Conservation (phyloP, 805 yeast genomes). For the Nakazawaea siamensis region DNA sequence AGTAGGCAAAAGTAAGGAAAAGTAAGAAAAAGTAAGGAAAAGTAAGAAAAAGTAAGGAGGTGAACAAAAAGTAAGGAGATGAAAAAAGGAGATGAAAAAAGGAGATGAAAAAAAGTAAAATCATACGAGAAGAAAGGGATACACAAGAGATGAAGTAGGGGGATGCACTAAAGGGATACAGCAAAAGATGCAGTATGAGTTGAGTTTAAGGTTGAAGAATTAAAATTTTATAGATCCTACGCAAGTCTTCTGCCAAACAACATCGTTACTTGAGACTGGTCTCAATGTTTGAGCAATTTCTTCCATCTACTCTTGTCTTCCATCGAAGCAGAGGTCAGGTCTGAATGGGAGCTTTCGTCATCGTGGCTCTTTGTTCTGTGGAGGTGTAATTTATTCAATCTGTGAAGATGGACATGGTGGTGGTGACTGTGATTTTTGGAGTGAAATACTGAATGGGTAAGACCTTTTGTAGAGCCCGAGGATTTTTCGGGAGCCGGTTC, state of each 20-base stretch:
- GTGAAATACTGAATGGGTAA: neutral
- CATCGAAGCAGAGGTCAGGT: neutral
- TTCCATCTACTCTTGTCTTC: neutral
- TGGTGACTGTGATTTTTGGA: neutral
- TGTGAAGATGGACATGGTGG: neutral
- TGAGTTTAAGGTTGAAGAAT: too few species aligned
- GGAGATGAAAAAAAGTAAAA: neutral
- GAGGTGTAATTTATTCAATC: too few species aligned
- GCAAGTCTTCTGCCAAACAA: too few species aligned
- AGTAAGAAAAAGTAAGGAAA: neutral
- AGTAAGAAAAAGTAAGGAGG: neutral
- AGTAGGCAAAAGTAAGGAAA: neutral
- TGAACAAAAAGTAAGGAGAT: neutral
- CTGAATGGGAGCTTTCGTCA: neutral
- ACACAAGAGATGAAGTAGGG: neutral
- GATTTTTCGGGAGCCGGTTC: neutral
- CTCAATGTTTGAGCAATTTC: conserved; percentile 4
- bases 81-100: neutral
- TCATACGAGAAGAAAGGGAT: neutral
- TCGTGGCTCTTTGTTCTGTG: neutral
- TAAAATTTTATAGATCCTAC: too few species aligned
- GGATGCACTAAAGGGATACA: neutral
- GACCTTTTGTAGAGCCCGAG: neutral
- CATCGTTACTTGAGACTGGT: neutral
- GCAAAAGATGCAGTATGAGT: neutral